Conservation (phyloP, 179 eudicot genomes). For the Pouteria campechiana region DNA sequence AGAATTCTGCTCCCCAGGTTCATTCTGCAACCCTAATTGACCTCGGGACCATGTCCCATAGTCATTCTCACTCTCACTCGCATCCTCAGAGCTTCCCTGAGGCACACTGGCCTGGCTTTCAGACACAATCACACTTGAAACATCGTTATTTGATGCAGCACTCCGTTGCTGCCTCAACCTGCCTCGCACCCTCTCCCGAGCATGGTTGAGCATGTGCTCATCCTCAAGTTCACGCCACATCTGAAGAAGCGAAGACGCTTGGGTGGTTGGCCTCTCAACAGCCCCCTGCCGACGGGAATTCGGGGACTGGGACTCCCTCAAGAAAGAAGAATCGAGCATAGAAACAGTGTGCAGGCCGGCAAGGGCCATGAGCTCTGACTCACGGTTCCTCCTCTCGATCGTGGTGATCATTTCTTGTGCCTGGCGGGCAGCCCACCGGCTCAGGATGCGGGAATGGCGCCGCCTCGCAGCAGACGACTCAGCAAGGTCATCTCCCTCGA, state of each 20-base stretch:
- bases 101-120: slow-evolving; percentile 41
- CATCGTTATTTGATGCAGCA: slow-evolving; percentile 51
- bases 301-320: slow-evolving; percentile 80
- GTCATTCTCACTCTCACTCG: slow-evolving; percentile 60
- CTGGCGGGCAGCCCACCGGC: slow-evolving; percentile 95
- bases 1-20: slow-evolving; percentile 29
- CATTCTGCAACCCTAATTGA: slow-evolving; percentile 33
- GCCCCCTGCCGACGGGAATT: slow-evolving; percentile 59
- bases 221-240: slow-evolving; percentile 99
- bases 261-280: slow-evolving; percentile 64
- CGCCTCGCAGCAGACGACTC: slow-evolving; percentile 97
- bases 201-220: slow-evolving; percentile 54
- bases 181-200: slow-evolving; percentile 67
- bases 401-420: slow-evolving; percentile 98
- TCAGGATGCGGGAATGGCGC: slow-evolving; percentile 76
- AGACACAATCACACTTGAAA: slow-evolving; percentile 38
- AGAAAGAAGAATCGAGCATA: slow-evolving; percentile 91
- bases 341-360: slow-evolving; percentile 94
- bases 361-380: slow-evolving; percentile 93
- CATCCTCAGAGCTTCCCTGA: slow-evolving; percentile 56
- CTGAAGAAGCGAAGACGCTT: slow-evolving; percentile 73
- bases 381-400: slow-evolving; percentile 84
- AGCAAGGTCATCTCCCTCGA: slow-evolving; percentile 92
- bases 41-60: slow-evolving; percentile 63
- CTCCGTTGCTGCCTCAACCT: slow-evolving; percentile 66